Evolutionary conservation across 805 yeast species (phyloP), one percentile per base, ranked within the genome.

Genomic region (Candida ulmi): DNA sequence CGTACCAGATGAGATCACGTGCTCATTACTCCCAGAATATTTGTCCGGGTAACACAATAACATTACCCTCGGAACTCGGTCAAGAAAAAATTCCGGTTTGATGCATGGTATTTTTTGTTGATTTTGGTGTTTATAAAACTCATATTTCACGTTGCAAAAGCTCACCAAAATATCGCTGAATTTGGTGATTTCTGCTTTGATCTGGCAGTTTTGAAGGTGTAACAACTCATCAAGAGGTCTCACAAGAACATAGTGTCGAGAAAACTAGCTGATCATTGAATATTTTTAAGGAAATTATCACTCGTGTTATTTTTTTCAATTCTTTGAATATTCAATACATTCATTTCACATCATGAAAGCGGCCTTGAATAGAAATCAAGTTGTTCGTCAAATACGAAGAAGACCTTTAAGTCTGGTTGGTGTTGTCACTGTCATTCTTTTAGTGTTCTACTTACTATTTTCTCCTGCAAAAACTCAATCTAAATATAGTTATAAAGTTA

Each of bases 301-400:
- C n/a, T n/a, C n/a, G n/a, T n/a, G n/a, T n/a, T n/a, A n/a, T n/a
- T n/a, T n/a, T n/a, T n/a, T n/a, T n/a, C n/a, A n/a, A n/a, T n/a
- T n/a, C n/a, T n/a, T n/a, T n/a, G n/a, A n/a, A n/a, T n/a, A n/a
- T n/a, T n/a, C 28, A 26, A 11, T 6, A 9, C 11, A 12, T 11
- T 8, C n/a, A 11, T 11, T 11, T 5, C 28, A 15, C 13, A 31
- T n/a, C 5, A 53, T 55, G 57, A 49, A 47, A 39, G 53, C 53
- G 5, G 52, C 51, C 12, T 39, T 55, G 33, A 54, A 47, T 43
- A 54, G 38, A 49, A 59, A 54, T 34, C 62, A 64, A 4, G 47
- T 69, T 19, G 38, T 74, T 5, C 74, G 79, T 45, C 73, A 69
- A 50, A 68, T 77, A 67, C 80, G 82, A 72, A 77, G 80, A 65